These are phyloP conservation scores for Ilex asprella DNA, from an alignment of 257 asterid genomes.

Conservation along the genomic window DNA sequence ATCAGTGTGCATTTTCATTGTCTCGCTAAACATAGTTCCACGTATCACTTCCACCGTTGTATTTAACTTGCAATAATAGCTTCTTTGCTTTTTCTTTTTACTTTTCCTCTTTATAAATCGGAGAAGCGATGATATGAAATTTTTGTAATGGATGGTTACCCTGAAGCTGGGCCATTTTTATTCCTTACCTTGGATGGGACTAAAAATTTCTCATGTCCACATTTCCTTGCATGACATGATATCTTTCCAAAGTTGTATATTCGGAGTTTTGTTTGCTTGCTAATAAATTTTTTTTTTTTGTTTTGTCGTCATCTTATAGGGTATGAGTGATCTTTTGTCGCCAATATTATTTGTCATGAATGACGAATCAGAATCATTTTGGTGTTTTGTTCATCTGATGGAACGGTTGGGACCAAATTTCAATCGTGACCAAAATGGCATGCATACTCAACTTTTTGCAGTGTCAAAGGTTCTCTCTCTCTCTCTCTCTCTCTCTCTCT, in stretches of 20 bases:
- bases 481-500: constrained; percentile 5
- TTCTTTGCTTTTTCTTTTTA: too few species aligned
- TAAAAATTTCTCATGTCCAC: background rate
- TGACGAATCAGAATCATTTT: constrained; percentile 87
- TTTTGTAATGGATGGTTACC: too few species aligned
- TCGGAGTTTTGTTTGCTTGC: constrained; percentile 9
- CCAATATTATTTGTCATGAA: constrained; percentile 85
- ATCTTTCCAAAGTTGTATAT: background rate
- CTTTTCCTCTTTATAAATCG: too few species aligned
- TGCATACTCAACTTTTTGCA: constrained; percentile 97
- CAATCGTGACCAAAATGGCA: constrained; percentile 96
- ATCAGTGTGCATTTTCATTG: too few species aligned
- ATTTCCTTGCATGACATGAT: constrained; percentile 1
- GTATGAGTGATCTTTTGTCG: constrained; percentile 98
- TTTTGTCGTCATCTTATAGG: constrained; percentile 42
- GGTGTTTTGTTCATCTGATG: constrained; percentile 93
- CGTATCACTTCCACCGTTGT: too few species aligned
- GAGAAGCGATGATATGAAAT: too few species aligned
- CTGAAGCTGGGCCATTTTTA: too few species aligned
- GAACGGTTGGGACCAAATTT: constrained; percentile 98
- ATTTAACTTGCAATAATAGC: too few species aligned
- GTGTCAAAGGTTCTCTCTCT: constrained; percentile 65
- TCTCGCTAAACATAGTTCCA: too few species aligned
- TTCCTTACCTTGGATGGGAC: too few species aligned
- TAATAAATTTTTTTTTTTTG: constrained; percentile 4